phyloP scores from a whole-genome alignment of 352 stramenopile species.

The Pythium brassicae region DNA sequence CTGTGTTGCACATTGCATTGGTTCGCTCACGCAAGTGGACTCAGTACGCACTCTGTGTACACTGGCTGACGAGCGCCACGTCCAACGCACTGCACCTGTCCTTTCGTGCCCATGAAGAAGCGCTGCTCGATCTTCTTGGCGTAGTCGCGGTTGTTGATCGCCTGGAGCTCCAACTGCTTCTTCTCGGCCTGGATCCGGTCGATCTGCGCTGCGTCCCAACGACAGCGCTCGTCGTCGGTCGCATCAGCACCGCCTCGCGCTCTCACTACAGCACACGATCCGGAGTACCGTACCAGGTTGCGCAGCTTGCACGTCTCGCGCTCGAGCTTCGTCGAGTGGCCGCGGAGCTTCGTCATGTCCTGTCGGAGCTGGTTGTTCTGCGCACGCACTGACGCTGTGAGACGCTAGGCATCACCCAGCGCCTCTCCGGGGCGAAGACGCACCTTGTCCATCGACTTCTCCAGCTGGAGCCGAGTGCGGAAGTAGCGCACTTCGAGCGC shows the following conservation, averaged over 20 bases:
- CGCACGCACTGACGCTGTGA: no score
- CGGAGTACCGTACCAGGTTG: constrained; percentile 40
- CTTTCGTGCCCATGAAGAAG: constrained; percentile 74
- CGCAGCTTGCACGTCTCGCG: constrained; percentile 64
- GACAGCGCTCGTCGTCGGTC: background rate
- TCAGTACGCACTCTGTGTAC: no score
- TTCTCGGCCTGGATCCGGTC: constrained; percentile 73
- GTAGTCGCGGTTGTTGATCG: constrained; percentile 80
- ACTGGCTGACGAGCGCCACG: no score
- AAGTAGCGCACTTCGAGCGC: constrained; percentile 75
- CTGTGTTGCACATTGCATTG: constrained; percentile 13
- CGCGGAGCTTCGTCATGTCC: constrained; percentile 40
- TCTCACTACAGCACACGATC: no score
- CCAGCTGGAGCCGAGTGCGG: constrained; percentile 60
- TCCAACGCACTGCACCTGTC: constrained; percentile 20
- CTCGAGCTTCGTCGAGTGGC: constrained; percentile 37
- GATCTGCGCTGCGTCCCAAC: constrained; percentile 25
- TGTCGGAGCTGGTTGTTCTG: constrained; percentile 55
- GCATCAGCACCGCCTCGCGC: background rate
- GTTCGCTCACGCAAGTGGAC: background rate
- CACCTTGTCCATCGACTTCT: constrained; percentile 68
- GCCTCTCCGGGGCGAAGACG: background rate
- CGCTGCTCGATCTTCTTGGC: constrained; percentile 83
- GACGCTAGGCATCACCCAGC: background rate
- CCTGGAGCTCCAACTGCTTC: constrained; percentile 72